Conservation (phyloP, 176 grass and related monocot genomes). For the Panicum miliaceum region DNA sequence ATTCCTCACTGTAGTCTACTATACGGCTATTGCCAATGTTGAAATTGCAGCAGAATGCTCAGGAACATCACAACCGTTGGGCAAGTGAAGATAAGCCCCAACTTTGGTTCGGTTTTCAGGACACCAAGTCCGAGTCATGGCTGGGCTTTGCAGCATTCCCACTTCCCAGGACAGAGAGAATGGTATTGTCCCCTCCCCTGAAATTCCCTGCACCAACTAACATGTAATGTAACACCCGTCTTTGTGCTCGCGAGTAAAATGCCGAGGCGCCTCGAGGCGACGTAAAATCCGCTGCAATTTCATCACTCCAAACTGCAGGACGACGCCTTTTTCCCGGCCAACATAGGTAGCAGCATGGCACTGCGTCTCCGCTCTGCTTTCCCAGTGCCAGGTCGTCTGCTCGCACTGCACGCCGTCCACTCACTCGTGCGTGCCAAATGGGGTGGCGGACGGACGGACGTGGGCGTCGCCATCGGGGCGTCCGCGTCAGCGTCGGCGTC, state of each 20-base stretch:
- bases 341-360: too few relatives aligned
- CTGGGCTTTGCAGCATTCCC: not conserved
- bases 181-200: slow-evolving; percentile 31
- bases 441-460: not conserved
- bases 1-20: too few relatives aligned
- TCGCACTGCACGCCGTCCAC: not conserved
- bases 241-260: slow-evolving; percentile 40
- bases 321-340: too few relatives aligned
- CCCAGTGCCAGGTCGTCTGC: not conserved
- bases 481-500: too few relatives aligned
- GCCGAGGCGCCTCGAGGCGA: not conserved
- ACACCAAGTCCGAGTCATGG: not conserved
- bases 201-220: slow-evolving; percentile 20
- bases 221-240: not conserved
- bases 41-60: not conserved
- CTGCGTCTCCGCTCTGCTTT: not conserved
- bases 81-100: not conserved
- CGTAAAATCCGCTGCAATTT: slow-evolving; percentile 25
- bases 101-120: not conserved
- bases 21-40: too few relatives aligned
- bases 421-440: not conserved
- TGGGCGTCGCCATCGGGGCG: not conserved
- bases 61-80: not conserved
- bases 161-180: not conserved
- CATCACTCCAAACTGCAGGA: slow-evolving; percentile 4